A percentile compares a stretch with the other conserved stretches of the same genome.
Evolutionary conservation across 805 yeast species (phyloP).

Genomic region (Zygoascus biomembranicola): DNA sequence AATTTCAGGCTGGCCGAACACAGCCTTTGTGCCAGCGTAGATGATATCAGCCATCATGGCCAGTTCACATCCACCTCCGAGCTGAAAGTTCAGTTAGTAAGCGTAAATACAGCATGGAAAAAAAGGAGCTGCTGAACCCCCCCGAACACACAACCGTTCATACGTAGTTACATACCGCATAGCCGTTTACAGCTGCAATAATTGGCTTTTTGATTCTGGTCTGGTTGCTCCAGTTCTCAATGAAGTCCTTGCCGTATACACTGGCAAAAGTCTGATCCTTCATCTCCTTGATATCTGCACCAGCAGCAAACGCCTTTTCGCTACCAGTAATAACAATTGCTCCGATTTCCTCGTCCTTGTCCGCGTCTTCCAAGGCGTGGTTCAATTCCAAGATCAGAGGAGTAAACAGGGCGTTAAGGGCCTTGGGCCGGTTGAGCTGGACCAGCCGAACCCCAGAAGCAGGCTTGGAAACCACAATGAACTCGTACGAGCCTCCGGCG

Average conservation of each 20-base stretch:
- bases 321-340: conserved; percentile 43
- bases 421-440: conserved; percentile 37
- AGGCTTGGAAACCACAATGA: conserved; percentile 33
- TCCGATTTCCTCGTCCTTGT: conserved; percentile 32
- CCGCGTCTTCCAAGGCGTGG: conserved; percentile 31
- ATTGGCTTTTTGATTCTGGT: conserved; percentile 38
- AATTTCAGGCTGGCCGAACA: conserved; percentile 50
- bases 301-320: conserved; percentile 44
- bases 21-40: conserved; percentile 41
- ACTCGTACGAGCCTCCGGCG: conserved; percentile 27
- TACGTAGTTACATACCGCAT: conserved; percentile 30
- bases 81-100: conserved; percentile 8
- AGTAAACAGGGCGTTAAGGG: conserved; percentile 35
- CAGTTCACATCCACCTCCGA: conserved; percentile 51
- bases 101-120: no score
- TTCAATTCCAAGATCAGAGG: conserved; percentile 32
- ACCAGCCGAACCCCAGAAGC: conserved; percentile 33
- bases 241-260: conserved; percentile 30
- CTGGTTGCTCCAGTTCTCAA: conserved; percentile 35
- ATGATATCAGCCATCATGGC: conserved; percentile 47
- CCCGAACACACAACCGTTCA: no score
- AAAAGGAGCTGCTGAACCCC: no score
- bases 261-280: conserved; percentile 31
- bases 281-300: conserved; percentile 50
- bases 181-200: conserved; percentile 48